Percentiles rank a stretch among this genome's conserved stretches.
Evolutionary conservation across 2,329 filamentous ascomycete genomes (phyloP).

Genomic region (Colletotrichum liaoningense): DNA sequence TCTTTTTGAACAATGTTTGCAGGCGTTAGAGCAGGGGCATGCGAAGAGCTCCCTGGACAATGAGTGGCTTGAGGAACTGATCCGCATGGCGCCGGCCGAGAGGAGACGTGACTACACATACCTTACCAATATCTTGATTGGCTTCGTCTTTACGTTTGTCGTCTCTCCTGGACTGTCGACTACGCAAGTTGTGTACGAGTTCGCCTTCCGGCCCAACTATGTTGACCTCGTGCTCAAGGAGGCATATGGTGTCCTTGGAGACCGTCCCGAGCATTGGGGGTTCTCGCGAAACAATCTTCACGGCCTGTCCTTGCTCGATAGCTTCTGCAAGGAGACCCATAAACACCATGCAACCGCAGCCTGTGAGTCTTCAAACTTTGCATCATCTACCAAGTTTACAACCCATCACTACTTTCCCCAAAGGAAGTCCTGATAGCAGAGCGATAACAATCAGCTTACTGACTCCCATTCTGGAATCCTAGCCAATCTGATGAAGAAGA

Average conservation of each 20-base stretch:
- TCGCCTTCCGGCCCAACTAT: constrained; percentile 29
- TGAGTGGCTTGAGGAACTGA: constrained; percentile 25
- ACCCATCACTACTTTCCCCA: too few species aligned
- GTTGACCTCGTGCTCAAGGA: constrained; percentile 7
- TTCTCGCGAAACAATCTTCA: constrained; percentile 23
- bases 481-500: constrained; percentile 33
- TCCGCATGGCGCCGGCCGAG: constrained; percentile 20
- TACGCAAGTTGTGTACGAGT: constrained; percentile 32
- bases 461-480: neutral
- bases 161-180: constrained; percentile 25
- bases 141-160: constrained; percentile 28
- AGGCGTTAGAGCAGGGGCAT: constrained; percentile 2
- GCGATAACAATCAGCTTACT: neutral
- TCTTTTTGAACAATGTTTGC: constrained; percentile 2
- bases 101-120: constrained; percentile 23
- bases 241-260: constrained; percentile 14
- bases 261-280: neutral
- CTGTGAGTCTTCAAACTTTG: constrained; percentile 2
- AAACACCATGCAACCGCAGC: constrained; percentile 29
- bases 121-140: constrained; percentile 30
- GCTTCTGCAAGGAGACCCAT: constrained; percentile 32
- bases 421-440: neutral
- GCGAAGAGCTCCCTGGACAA: neutral
- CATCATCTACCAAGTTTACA: neutral
- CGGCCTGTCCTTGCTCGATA: constrained; percentile 22